Evolutionary conservation across 805 yeast genomes (phyloP).

Genomic region (Candida golubevii): DNA sequence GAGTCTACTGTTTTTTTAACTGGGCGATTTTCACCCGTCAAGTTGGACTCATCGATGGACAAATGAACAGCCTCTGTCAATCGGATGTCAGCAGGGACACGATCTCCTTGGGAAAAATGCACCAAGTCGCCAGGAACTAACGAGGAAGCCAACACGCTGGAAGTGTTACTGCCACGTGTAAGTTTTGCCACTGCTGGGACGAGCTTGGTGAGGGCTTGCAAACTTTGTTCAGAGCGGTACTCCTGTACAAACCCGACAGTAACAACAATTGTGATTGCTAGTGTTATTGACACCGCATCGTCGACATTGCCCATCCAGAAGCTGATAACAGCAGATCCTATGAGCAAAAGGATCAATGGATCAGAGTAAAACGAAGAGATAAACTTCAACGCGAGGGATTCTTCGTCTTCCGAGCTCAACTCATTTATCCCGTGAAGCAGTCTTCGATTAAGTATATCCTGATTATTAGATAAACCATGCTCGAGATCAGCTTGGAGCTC

Average conservation of each 20-base stretch:
- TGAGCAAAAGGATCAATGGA: conserved; percentile 81
- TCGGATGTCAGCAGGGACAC: conserved; percentile 94
- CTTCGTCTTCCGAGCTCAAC: conserved; percentile 71
- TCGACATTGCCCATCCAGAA: conserved; percentile 94
- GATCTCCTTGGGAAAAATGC: conserved; percentile 85
- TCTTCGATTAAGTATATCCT: conserved; percentile 70
- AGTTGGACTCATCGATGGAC: conserved; percentile 85
- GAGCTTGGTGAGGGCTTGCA: conserved; percentile 86
- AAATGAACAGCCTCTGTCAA: conserved; percentile 74
- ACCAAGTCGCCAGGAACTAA: conserved; percentile 97
- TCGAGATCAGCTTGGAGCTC: conserved; percentile 58
- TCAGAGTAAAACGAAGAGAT: conserved; percentile 80
- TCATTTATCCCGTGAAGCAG: conserved; percentile 80
- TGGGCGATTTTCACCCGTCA: conserved; percentile 94
- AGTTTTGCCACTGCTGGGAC: conserved; percentile 97
- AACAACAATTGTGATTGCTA: conserved; percentile 90
- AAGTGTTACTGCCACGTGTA: conserved; percentile 73
- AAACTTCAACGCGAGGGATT: conserved; percentile 67
- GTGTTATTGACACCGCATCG: conserved; percentile 89
- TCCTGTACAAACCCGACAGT: conserved; percentile 98
- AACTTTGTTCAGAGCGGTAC: conserved; percentile 88
- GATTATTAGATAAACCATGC: conserved; percentile 61
- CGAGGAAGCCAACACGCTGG: conserved; percentile 77
- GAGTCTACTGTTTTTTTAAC: conserved; percentile 59
- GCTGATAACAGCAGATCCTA: conserved; percentile 84